A percentile compares a stretch with the other conserved stretches of the same genome.
Conservation (phyloP, 2,329 filamentous ascomycete genomes). For the Thyridium curvatum region DNA sequence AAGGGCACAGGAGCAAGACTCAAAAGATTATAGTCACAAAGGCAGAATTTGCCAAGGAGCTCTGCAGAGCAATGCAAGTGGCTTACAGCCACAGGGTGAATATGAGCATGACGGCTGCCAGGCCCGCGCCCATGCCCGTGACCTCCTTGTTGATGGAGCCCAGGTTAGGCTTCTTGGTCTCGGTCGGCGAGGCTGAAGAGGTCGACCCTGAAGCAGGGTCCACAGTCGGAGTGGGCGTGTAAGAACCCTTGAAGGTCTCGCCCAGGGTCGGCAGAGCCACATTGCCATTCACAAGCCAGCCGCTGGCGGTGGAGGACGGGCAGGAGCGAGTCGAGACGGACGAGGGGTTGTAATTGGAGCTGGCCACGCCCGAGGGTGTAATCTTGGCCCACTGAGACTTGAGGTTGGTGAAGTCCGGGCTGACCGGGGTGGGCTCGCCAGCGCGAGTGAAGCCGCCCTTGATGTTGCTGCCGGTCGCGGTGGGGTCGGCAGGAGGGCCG, state of each 20-base stretch:
- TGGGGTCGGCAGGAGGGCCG: slow-evolving; percentile 49
- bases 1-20: no score
- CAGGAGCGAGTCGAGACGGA: slow-evolving; percentile 60
- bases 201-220: slow-evolving; percentile 6
- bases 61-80: no score
- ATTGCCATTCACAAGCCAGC: slow-evolving; percentile 69
- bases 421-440: slow-evolving; percentile 67
- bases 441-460: slow-evolving; percentile 62
- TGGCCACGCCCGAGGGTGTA: slow-evolving; percentile 61
- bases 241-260: slow-evolving; percentile 32
- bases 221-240: slow-evolving; percentile 9
- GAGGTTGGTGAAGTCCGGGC: slow-evolving; percentile 74
- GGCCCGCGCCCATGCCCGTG: slow-evolving; percentile 40
- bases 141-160: slow-evolving; percentile 39
- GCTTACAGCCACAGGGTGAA: slow-evolving; percentile 43
- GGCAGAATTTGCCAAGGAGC: no score
- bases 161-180: slow-evolving; percentile 26
- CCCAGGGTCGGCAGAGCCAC: slow-evolving; percentile 65
- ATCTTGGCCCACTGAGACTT: slow-evolving; percentile 70
- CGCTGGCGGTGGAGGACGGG: slow-evolving; percentile 59
- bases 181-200: slow-evolving; percentile 14
- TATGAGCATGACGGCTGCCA: slow-evolving; percentile 44
- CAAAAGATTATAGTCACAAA: no score
- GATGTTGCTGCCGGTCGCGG: slow-evolving; percentile 46
- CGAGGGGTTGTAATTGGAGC: slow-evolving; percentile 57